These are phyloP conservation scores for Moricandia arvensis DNA, from an alignment of 345 rosid genomes.

Conservation along the genomic window DNA sequence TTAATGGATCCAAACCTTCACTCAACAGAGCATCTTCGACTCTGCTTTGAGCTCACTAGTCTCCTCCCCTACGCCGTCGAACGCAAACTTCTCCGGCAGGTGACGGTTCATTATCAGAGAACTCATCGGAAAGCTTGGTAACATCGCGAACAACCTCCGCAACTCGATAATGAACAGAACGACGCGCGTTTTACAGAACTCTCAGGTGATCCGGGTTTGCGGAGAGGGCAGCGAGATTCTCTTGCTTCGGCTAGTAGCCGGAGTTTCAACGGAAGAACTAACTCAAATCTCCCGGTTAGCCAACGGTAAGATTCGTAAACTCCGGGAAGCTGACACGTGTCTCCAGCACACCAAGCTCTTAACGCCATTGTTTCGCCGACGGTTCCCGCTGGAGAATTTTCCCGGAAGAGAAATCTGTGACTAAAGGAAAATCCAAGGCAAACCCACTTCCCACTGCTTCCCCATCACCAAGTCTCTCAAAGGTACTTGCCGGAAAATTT, in stretches of 20 bases:
- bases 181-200: constrained; percentile 55
- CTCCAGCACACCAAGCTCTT: constrained; percentile 71
- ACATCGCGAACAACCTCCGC: constrained; percentile 37
- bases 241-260: constrained; percentile 72
- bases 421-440: constrained; percentile 49
- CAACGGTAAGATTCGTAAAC: constrained; percentile 1
- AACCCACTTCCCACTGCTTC: constrained; percentile 20
- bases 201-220: constrained; percentile 80
- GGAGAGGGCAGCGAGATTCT: constrained; percentile 71
- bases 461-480: constrained; percentile 32
- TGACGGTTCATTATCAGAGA: constrained; percentile 52
- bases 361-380: constrained; percentile 18
- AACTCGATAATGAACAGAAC: constrained; percentile 38
- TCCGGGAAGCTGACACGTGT: constrained; percentile 58
- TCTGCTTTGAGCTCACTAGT: too few species aligned
- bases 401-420: constrained; percentile 52
- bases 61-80: too few species aligned
- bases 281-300: neutral
- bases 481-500: too few species aligned
- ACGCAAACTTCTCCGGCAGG: constrained; percentile 49
- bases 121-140: constrained; percentile 67
- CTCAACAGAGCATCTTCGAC: constrained; percentile 48
- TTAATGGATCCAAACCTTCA: too few species aligned
- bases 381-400: constrained; percentile 27
- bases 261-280: constrained; percentile 68